Percentiles rank a stretch among this genome's conserved stretches.
These are phyloP conservation scores for Metschnikowia kofuensis DNA, from an alignment of 805 yeast species.

Conservation along the genomic window DNA sequence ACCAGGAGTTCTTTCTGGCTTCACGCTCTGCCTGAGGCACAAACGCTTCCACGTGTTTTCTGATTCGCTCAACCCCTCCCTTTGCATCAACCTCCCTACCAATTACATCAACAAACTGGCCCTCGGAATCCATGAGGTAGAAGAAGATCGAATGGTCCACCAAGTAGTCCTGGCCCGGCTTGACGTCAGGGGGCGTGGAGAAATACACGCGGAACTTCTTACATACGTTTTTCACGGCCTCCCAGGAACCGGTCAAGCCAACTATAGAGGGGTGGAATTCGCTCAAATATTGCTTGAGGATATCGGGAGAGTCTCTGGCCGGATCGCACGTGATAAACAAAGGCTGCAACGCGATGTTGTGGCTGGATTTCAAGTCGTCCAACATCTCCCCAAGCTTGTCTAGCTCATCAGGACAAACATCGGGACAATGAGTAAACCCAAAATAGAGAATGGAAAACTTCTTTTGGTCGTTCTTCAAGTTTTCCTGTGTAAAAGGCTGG, in stretches of 20 bases:
- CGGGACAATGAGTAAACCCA: conserved; percentile 98
- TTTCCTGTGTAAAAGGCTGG: conserved; percentile 68
- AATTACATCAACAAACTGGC: conserved; percentile 88
- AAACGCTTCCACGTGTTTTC: conserved; percentile 71
- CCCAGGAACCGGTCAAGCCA: conserved; percentile 91
- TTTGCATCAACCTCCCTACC: conserved; percentile 86
- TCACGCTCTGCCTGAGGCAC: conserved; percentile 71
- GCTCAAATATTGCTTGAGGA: conserved; percentile 71
- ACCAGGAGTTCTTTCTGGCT: conserved; percentile 57
- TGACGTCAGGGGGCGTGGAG: conserved; percentile 92
- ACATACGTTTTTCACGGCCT: conserved; percentile 78
- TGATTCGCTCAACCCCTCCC: conserved; percentile 74
- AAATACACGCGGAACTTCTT: conserved; percentile 91
- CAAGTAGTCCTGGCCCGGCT: conserved; percentile 93
- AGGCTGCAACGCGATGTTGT: conserved; percentile 67
- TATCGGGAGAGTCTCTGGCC: conserved; percentile 86
- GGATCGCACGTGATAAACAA: conserved; percentile 96
- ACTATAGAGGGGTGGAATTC: conserved; percentile 90
- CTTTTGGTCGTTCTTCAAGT: conserved; percentile 56
- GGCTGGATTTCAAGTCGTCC: conserved; percentile 54
- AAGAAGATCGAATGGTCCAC: conserved; percentile 98
- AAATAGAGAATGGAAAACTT: conserved; percentile 86
- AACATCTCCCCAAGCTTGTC: conserved; percentile 82
- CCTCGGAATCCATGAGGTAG: conserved; percentile 98
- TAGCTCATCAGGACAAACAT: conserved; percentile 96